Conservation (phyloP, 176 grass and related monocot genomes). For the Hsuehochloa calcarea region DNA sequence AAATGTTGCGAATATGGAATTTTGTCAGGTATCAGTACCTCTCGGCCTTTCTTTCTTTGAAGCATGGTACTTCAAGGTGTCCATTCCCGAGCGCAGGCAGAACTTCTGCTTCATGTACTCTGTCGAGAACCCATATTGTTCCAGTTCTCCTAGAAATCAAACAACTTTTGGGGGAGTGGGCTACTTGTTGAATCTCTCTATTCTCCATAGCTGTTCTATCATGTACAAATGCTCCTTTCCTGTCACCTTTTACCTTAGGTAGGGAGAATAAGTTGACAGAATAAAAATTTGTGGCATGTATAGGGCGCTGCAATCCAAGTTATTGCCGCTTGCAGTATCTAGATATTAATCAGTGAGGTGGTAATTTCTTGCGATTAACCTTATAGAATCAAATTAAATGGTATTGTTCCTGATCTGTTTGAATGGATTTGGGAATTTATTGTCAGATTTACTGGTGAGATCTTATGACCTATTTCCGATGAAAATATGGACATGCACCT, state of each 20-base stretch:
- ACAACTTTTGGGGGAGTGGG: constrained; percentile 98
- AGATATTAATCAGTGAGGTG: background rate
- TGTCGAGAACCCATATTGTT: constrained; percentile 72
- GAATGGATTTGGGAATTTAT: background rate
- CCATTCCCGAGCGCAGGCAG: constrained; percentile 70
- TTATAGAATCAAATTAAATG: background rate
- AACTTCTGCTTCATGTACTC: constrained; percentile 99
- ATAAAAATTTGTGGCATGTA: background rate
- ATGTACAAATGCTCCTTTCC: background rate
- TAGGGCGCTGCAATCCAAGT: background rate
- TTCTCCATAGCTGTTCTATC: background rate
- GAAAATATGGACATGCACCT: constrained; percentile 21
- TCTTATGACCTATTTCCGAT: background rate
- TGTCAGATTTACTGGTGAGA: background rate
- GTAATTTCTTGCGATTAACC: background rate
- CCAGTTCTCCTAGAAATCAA: constrained; percentile 77
- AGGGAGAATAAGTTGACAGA: background rate
- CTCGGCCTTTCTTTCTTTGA: constrained; percentile 78
- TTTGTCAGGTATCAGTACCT: constrained; percentile 66
- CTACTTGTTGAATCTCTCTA: constrained; percentile 5
- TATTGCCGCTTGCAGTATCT: background rate
- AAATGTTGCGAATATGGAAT: background rate
- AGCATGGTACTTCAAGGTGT: constrained; percentile 94
- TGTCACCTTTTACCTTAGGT: background rate
- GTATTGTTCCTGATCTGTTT: background rate